These are phyloP conservation scores for Paspalum vaginatum DNA, from an alignment of 176 grass and related monocot species.

Conservation along the genomic window DNA sequence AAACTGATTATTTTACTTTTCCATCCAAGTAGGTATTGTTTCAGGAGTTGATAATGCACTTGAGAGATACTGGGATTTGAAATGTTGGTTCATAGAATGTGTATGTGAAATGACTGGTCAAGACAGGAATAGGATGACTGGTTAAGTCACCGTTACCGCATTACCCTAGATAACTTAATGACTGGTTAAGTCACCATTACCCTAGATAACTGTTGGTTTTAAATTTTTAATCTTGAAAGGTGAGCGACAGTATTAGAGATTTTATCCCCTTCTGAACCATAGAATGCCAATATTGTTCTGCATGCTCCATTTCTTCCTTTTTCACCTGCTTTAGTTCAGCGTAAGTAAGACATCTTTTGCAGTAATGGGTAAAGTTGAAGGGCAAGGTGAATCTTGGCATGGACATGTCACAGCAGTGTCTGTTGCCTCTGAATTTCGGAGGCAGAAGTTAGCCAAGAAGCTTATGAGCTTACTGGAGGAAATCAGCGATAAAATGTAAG, in stretches of 20 bases:
- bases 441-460: constrained; percentile 92
- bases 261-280: not conserved
- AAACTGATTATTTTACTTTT: no score
- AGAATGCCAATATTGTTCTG: not conserved
- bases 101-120: not conserved
- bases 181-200: not conserved
- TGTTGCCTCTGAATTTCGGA: constrained; percentile 81
- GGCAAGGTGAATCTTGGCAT: constrained; percentile 99
- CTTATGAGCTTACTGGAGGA: constrained; percentile 92
- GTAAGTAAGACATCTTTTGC: constrained; percentile 40
- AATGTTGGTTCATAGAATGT: not conserved
- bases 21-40: not conserved
- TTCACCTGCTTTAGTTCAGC: not conserved
- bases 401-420: constrained; percentile 96
- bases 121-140: not conserved
- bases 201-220: not conserved
- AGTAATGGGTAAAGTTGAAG: constrained; percentile 99
- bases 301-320: not conserved
- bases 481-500: constrained; percentile 94
- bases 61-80: not conserved
- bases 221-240: not conserved
- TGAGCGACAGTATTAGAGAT: not conserved
- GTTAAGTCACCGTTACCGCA: constrained; percentile 1
- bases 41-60: not conserved
- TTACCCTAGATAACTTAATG: not conserved